A percentile compares a stretch with the other conserved stretches of the same genome.
phyloP scores from a whole-genome alignment of 2,329 filamentous ascomycete genomes.

The Sordariomycetes sp. region DNA sequence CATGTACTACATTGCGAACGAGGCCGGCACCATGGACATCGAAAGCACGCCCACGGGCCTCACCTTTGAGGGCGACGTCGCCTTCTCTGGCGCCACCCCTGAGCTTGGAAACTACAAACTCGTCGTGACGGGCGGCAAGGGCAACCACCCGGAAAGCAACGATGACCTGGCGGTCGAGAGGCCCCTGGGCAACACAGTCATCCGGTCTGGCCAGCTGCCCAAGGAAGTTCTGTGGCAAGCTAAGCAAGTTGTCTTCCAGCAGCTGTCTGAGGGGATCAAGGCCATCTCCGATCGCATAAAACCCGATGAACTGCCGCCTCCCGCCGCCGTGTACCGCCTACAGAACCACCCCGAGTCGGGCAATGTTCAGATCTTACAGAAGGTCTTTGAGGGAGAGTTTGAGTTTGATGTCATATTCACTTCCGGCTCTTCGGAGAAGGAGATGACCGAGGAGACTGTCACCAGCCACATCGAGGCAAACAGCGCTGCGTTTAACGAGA shows the following conservation, averaged over 20 bases:
- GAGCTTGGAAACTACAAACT: slow-evolving; percentile 72
- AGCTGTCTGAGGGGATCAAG: slow-evolving; percentile 36
- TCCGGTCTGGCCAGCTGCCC: slow-evolving; percentile 56
- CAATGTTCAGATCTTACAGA: slow-evolving; percentile 82
- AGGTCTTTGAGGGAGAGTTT: slow-evolving; percentile 79
- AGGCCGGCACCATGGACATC: slow-evolving; percentile 57
- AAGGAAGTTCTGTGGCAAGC: slow-evolving; percentile 70
- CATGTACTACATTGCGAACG: slow-evolving; percentile 70
- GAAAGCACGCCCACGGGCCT: slow-evolving; percentile 23
- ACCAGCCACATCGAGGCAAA: slow-evolving; percentile 54
- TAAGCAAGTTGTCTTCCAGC: slow-evolving; percentile 48
- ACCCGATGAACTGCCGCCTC: slow-evolving; percentile 60
- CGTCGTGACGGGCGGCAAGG: slow-evolving; percentile 57
- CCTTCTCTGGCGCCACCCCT: slow-evolving; percentile 54
- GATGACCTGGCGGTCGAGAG: slow-evolving; percentile 57
- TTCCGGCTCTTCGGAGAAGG: slow-evolving; percentile 52
- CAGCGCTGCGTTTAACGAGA: slow-evolving; percentile 56
- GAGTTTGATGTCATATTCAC: slow-evolving; percentile 90
- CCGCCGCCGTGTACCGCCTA: slow-evolving; percentile 76
- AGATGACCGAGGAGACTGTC: slow-evolving; percentile 47
- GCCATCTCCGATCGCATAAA: slow-evolving; percentile 33
- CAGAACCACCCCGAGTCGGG: slow-evolving; percentile 53
- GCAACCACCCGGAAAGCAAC: slow-evolving; percentile 45
- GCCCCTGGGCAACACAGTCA: slow-evolving; percentile 62
- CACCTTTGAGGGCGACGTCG: slow-evolving; percentile 48